Evolutionary conservation across 139 green algal genomes (phyloP), one percentile per base, ranked within the genome.

Genomic region (Coccomyxa sp.): DNA sequence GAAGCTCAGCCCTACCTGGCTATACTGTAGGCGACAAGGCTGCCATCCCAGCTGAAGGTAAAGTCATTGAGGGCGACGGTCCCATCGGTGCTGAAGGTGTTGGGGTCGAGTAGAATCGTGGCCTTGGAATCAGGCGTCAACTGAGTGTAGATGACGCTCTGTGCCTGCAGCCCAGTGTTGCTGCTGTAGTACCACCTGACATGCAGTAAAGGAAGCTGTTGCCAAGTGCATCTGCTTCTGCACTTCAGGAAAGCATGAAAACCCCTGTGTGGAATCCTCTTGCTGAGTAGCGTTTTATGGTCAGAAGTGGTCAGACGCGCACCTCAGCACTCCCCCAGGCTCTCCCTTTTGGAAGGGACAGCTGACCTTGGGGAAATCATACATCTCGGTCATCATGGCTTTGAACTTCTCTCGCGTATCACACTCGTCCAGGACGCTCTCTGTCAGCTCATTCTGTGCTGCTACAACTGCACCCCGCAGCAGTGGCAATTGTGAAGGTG

Each of bases 101-200:
- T 98, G 81, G 96, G 96, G 90, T 98, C 95, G 13, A 98, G 83
- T 30, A 98, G 87, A 15, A 96, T 80, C 7, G 66, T 83, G 1
- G 80, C 83, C 84, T 1, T 16, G 1, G 27, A 18, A 9, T 71
- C 63, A 21, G 63, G 63, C 18, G 63, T 25, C 9, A 28, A 1
- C 21, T 93, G 89, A 30, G 82, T 92, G 87, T 96, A 97, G 38
- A 98, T 78, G 30, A 95, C 90, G 58, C 88, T 92, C 87, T 98
- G 95, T 63, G 91, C 87, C 89, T 98, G 95, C 80, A 98, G 89
- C 15, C 95, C 94, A 51, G 83, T 91, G 89, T 98, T 98, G 88
- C 95, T 86, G 85, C 88, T 93, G 88, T 94, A 98, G 83, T 94
- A 96, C 84, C 95, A 97, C 38, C 79, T 84, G 78, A 27, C 68